These are phyloP conservation scores for Pleurotus pulmonarius DNA, from an alignment of 768 basidiomycete species.

Conservation along the genomic window DNA sequence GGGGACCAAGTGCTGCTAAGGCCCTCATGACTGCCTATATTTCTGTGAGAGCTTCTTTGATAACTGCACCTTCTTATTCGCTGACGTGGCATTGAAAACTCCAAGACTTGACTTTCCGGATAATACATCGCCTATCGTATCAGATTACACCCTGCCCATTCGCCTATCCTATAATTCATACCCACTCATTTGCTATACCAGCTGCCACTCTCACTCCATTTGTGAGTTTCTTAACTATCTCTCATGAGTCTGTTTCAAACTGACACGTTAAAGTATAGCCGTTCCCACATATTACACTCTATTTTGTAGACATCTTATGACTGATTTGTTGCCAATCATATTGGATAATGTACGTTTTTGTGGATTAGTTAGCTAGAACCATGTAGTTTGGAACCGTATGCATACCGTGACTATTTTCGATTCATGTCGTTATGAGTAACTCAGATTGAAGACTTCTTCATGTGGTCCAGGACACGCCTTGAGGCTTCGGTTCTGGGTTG, in stretches of 20 bases:
- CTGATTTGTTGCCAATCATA: neutral
- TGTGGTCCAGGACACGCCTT: neutral
- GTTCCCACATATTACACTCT: constrained; percentile 1
- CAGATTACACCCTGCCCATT: constrained; percentile 5
- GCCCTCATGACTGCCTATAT: neutral
- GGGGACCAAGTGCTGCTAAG: constrained; percentile 64
- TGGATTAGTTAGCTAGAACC: neutral
- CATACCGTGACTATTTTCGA: neutral
- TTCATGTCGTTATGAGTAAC: constrained; percentile 1
- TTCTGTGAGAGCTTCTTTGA: neutral
- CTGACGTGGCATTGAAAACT: neutral
- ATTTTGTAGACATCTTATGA: constrained; percentile 2
- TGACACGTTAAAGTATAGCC: constrained; percentile 4
- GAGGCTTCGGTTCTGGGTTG: neutral
- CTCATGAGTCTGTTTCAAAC: neutral
- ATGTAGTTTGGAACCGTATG: neutral
- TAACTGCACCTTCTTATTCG: neutral
- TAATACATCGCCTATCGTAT: neutral
- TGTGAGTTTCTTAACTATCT: constrained; percentile 11
- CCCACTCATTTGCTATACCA: constrained; percentile 36
- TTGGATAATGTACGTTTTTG: neutral
- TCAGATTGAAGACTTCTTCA: neutral
- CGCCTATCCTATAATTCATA: constrained; percentile 24
- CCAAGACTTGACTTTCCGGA: neutral
- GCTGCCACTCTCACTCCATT: constrained; percentile 18